phyloP scores from a whole-genome alignment of 176 grass and related monocot species.

The Musa troglodytarum region DNA sequence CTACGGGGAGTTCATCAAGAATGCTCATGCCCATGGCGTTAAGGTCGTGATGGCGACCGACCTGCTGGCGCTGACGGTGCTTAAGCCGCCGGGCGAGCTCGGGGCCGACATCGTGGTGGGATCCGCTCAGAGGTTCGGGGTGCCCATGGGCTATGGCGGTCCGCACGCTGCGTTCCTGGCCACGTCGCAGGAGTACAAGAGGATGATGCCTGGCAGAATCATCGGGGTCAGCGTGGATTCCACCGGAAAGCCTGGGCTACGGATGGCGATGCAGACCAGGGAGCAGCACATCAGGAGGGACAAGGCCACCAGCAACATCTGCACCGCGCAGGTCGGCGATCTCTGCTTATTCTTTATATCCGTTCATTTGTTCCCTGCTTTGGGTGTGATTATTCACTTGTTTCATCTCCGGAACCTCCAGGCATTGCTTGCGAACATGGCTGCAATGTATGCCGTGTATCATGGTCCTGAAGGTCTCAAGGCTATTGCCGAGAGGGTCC shows the following conservation, averaged over 20 bases:
- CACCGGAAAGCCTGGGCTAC: constrained; percentile 74
- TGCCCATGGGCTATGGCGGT: constrained; percentile 97
- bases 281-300: constrained; percentile 96
- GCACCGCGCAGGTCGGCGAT: constrained; percentile 72
- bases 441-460: constrained; percentile 96
- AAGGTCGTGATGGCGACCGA: constrained; percentile 99
- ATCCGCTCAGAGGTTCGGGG: constrained; percentile 89
- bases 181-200: constrained; percentile 96
- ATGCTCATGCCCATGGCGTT: constrained; percentile 69
- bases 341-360: not conserved
- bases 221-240: constrained; percentile 85
- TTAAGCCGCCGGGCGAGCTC: constrained; percentile 80
- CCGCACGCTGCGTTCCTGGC: constrained; percentile 94
- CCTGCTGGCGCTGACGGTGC: constrained; percentile 69
- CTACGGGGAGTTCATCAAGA: constrained; percentile 71
- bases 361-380: not conserved
- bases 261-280: constrained; percentile 98
- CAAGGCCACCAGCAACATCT: constrained; percentile 99
- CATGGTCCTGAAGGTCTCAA: constrained; percentile 92
- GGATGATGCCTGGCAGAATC: constrained; percentile 88
- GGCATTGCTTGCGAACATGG: constrained; percentile 98
- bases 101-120: constrained; percentile 91
- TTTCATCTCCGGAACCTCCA: constrained; percentile 6
- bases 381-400: not conserved
- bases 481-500: constrained; percentile 72